phyloP scores from a whole-genome alignment of 345 rosid genomes.

The Eucalyptus melliodora region DNA sequence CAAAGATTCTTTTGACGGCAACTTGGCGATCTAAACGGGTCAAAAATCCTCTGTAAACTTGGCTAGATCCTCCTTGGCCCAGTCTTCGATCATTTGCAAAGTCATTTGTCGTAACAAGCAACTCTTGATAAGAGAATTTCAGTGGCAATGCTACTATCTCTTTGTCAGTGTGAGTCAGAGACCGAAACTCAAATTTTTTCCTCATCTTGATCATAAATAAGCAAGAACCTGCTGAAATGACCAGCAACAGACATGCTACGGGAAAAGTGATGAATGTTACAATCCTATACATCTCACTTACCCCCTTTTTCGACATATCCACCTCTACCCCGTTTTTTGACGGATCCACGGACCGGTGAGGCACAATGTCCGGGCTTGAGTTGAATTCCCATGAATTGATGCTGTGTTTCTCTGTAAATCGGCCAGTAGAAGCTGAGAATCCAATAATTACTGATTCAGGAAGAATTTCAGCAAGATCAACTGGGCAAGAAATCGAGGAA shows the following conservation, averaged over 20 bases:
- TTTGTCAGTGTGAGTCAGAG: not conserved
- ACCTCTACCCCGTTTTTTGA: not conserved
- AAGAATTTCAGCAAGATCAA: not conserved
- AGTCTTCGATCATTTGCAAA: not conserved
- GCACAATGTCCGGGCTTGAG: not conserved
- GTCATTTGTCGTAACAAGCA: not conserved
- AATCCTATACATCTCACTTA: too few species aligned
- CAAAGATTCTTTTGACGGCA: not conserved
- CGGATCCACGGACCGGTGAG: rapidly evolving
- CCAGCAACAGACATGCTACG: not conserved
- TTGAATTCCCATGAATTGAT: not conserved
- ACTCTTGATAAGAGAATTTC: not conserved
- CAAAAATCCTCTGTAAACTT: not conserved
- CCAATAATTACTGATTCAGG: not conserved
- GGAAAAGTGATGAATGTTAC: not conserved
- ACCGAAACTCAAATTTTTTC: not conserved
- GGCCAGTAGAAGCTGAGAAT: not conserved
- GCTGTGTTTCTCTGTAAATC: rapidly evolving
- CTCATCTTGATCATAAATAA: not conserved
- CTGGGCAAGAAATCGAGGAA: not conserved
- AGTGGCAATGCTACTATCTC: not conserved
- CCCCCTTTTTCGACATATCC: not conserved
- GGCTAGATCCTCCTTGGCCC: not conserved
- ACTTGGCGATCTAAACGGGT: not conserved
- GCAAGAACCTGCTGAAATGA: not conserved